These are phyloP conservation scores for Phytophthora sojae DNA, from an alignment of 352 stramenopile genomes.

Conservation along the genomic window DNA sequence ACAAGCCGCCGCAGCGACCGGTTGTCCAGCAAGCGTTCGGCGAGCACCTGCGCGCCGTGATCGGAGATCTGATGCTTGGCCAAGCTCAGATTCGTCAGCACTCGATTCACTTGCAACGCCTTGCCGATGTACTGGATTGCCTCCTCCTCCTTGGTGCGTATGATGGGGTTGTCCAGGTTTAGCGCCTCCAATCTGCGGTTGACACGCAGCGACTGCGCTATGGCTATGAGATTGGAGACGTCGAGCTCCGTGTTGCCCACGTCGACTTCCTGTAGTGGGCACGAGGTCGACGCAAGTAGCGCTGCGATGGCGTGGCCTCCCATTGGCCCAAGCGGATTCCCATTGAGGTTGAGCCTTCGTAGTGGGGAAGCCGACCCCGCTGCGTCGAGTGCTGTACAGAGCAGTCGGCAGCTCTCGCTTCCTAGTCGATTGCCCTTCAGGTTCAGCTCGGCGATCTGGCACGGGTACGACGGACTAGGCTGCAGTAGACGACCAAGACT, in stretches of 20 bases:
- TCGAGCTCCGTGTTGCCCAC: background rate
- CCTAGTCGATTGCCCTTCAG: constrained; percentile 68
- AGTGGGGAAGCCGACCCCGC: constrained; percentile 45
- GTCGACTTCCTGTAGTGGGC: background rate
- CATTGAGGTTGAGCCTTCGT: constrained; percentile 51
- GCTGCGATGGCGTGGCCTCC: constrained; percentile 64
- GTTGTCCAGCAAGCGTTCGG: constrained; percentile 76
- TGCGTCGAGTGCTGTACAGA: constrained; percentile 57
- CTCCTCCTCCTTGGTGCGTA: constrained; percentile 73
- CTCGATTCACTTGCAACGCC: constrained; percentile 77
- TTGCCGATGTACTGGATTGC: constrained; percentile 77
- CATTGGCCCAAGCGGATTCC: constrained; percentile 58
- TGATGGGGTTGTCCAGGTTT: constrained; percentile 70
- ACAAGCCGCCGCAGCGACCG: constrained; percentile 60
- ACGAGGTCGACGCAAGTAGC: constrained; percentile 37
- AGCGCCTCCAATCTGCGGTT: constrained; percentile 52
- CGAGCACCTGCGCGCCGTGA: constrained; percentile 70
- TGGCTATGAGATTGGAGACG: constrained; percentile 70
- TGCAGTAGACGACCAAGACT: constrained; percentile 59
- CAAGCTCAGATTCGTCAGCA: constrained; percentile 63
- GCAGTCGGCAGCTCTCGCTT: constrained; percentile 61
- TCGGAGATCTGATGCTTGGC: constrained; percentile 81
- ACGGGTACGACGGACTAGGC: constrained; percentile 54
- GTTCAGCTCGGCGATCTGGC: constrained; percentile 60
- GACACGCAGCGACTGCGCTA: constrained; percentile 52